A percentile compares a stretch with the other conserved stretches of the same genome.
phyloP scores from a whole-genome alignment of 441 rosid genomes.

The Erodium chrysanthum region DNA sequence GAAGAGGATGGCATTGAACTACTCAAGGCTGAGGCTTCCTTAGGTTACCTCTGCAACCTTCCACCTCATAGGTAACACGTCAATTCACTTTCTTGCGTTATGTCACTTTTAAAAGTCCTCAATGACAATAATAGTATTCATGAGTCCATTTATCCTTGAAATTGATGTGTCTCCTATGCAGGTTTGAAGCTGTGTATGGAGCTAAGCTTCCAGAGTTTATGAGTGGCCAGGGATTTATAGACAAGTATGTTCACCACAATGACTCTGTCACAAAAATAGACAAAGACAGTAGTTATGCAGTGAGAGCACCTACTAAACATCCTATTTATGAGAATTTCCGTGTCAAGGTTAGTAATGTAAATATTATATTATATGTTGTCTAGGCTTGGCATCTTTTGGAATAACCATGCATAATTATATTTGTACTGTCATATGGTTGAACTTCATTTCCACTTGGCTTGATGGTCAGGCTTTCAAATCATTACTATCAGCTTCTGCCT shows the following conservation, averaged over 20 bases:
- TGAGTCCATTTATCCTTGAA: constrained; percentile 6
- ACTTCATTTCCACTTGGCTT: constrained; percentile 4
- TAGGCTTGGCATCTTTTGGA: constrained; percentile 8
- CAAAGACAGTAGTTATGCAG: constrained; percentile 53
- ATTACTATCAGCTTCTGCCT: constrained; percentile 58
- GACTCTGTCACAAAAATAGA: constrained; percentile 85
- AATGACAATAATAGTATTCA: background rate
- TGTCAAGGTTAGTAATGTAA: constrained; percentile 57
- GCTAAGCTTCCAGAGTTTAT: constrained; percentile 67
- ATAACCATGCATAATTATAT: background rate
- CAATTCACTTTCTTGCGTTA: background rate
- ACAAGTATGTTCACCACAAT: constrained; percentile 55
- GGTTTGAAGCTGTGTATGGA: constrained; percentile 79
- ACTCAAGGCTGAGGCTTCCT: constrained; percentile 65
- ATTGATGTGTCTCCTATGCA: constrained; percentile 20
- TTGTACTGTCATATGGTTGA: background rate
- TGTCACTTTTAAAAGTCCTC: background rate
- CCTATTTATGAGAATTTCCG: constrained; percentile 94
- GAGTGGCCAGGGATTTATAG: constrained; percentile 58
- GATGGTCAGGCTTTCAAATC: constrained; percentile 80
- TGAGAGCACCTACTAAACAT: constrained; percentile 73
- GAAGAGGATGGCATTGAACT: constrained; percentile 66
- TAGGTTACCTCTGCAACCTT: constrained; percentile 87
- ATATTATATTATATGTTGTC: background rate
- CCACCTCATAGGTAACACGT: constrained; percentile 75